Conservation (phyloP, 2,329 filamentous ascomycete species). For the Epichloe baconii region DNA sequence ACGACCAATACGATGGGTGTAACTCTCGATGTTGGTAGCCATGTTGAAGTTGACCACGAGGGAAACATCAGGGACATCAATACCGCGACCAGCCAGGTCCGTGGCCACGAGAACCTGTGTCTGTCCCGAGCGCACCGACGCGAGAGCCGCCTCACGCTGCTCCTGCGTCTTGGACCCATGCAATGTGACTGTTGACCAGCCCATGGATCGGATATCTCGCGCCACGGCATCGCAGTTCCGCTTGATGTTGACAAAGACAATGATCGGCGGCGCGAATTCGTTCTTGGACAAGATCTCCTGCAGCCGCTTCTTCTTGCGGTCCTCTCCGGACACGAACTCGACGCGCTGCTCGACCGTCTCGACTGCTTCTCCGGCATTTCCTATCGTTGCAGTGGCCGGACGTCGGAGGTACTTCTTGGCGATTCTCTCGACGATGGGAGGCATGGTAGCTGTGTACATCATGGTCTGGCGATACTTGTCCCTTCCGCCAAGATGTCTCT, state of each 20-base stretch:
- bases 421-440: constrained; percentile 79
- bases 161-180: constrained; percentile 97
- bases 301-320: constrained; percentile 94
- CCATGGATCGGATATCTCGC: constrained; percentile 86
- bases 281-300: constrained; percentile 72
- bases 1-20: constrained; percentile 92
- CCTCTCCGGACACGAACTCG: constrained; percentile 80
- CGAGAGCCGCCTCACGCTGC: constrained; percentile 85
- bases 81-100: constrained; percentile 90
- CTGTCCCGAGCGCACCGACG: constrained; percentile 65
- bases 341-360: constrained; percentile 97
- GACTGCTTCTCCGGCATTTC: constrained; percentile 87
- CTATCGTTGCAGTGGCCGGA: constrained; percentile 88
- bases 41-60: constrained; percentile 99
- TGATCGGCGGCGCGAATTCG: constrained; percentile 80
- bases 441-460: constrained; percentile 99
- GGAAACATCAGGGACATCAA: constrained; percentile 88
- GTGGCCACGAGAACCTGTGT: constrained; percentile 90
- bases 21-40: constrained; percentile 82
- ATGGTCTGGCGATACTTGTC: constrained; percentile 91
- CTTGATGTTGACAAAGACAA: constrained; percentile 99
- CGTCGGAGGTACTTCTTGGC: constrained; percentile 93
- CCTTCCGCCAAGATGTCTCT: constrained; percentile 57
- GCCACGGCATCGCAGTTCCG: constrained; percentile 94
- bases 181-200: constrained; percentile 77